Evolutionary conservation across 306 rosid genomes (phyloP).

Genomic region (Casuarina equisetifolia): DNA sequence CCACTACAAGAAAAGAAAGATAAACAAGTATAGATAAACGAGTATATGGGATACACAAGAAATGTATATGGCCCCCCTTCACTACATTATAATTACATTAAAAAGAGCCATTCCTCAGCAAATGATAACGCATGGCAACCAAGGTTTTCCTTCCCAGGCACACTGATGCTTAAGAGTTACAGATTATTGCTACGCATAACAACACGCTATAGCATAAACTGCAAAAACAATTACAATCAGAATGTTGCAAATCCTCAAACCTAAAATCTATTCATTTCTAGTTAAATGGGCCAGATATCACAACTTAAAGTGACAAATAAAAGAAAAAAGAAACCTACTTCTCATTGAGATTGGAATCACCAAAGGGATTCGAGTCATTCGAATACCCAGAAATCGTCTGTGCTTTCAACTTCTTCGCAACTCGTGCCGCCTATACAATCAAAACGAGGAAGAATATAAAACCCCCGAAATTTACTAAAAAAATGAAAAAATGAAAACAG

Average conservation of each 20-base stretch:
- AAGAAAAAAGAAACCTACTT: constrained; percentile 42
- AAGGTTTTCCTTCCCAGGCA: neutral
- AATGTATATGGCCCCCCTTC: neutral
- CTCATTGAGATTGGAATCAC: constrained; percentile 93
- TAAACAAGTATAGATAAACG: neutral
- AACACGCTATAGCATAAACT: neutral
- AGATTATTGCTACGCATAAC: neutral
- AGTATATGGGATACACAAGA: too few species aligned
- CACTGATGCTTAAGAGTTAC: neutral
- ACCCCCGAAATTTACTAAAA: neutral
- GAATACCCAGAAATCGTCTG: constrained; percentile 79
- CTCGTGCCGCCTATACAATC: constrained; percentile 51
- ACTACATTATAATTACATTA: neutral
- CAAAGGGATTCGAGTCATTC: constrained; percentile 90
- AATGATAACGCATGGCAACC: too few species aligned
- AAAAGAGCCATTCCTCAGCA: neutral
- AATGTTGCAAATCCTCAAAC: neutral
- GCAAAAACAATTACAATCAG: neutral
- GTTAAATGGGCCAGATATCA: neutral
- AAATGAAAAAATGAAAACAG: neutral
- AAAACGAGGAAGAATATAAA: neutral
- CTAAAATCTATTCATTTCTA: neutral
- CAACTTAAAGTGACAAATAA: constrained; percentile 4
- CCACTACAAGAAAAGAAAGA: neutral
- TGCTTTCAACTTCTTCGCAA: constrained; percentile 69